Conservation (phyloP, 2,329 filamentous ascomycete genomes). For the Trichoderma arundinaceum region DNA sequence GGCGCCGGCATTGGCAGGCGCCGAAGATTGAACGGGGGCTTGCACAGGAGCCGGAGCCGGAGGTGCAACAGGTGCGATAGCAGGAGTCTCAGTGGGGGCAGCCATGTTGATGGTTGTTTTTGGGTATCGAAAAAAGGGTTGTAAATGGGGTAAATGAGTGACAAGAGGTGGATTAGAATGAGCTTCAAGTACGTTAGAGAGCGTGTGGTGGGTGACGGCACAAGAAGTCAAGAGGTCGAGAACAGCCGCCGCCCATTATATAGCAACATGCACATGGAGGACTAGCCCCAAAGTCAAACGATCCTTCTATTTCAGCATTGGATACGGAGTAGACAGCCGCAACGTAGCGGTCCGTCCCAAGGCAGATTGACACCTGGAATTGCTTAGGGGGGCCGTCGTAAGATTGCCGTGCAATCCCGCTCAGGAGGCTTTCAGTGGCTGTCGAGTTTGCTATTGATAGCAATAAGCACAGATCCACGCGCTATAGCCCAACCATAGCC, state of each 20-base stretch:
- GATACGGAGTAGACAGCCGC: background rate
- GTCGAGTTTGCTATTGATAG: background rate
- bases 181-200: background rate
- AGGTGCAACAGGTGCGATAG: background rate
- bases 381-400: constrained; percentile 13
- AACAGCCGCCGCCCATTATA: constrained; percentile 2
- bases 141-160: constrained; percentile 14
- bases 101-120: constrained; percentile 15
- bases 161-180: constrained; percentile 4
- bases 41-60: constrained; percentile 1
- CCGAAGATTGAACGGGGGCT: constrained; percentile 25
- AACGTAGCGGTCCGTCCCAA: constrained; percentile 2
- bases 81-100: constrained; percentile 14
- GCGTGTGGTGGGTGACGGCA: background rate
- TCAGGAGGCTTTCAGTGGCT: constrained; percentile 9
- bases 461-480: constrained; percentile 18
- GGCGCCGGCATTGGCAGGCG: constrained; percentile 38
- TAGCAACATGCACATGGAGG: background rate
- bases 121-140: constrained; percentile 26
- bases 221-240: constrained; percentile 1
- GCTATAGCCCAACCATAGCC: background rate
- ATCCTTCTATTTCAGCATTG: background rate
- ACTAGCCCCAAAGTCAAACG: constrained; percentile 11
- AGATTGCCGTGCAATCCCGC: constrained; percentile 9
- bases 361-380: constrained; percentile 2